Conservation (phyloP, 2,329 filamentous ascomycete genomes). For the Aspergillus viridinutans region DNA sequence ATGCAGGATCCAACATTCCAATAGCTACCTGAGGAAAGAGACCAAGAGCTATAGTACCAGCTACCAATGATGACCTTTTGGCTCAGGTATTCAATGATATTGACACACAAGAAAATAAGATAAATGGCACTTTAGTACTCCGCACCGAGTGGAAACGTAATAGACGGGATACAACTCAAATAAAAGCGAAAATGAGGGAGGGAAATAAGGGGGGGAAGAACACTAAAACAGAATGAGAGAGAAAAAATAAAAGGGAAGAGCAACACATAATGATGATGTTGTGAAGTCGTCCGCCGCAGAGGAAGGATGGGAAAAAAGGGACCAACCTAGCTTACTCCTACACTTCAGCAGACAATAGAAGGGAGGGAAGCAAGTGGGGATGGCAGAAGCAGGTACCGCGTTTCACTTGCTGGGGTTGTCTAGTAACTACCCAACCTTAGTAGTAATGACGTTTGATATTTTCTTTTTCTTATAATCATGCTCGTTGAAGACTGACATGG, state of each 20-base stretch:
- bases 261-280: neutral
- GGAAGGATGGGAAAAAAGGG: neutral
- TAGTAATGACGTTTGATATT: constrained; percentile 15
- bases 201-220: neutral
- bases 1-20: constrained; percentile 13
- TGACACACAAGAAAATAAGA: neutral
- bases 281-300: constrained; percentile 1
- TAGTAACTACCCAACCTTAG: constrained; percentile 15
- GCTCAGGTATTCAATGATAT: neutral
- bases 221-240: neutral
- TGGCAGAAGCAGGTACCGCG: constrained; percentile 21
- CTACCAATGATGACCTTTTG: neutral
- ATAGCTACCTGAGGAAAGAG: neutral
- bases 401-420: constrained; percentile 13
- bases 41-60: neutral
- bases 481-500: neutral
- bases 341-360: constrained; percentile 4
- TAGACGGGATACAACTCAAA: neutral
- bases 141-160: neutral
- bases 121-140: neutral
- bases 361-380: constrained; percentile 8
- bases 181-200: neutral
- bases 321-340: constrained; percentile 8
- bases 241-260: neutral
- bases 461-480: neutral